Evolutionary conservation across 2,329 filamentous ascomycete genomes (phyloP).

Genomic region (Sarocladium strictum): DNA sequence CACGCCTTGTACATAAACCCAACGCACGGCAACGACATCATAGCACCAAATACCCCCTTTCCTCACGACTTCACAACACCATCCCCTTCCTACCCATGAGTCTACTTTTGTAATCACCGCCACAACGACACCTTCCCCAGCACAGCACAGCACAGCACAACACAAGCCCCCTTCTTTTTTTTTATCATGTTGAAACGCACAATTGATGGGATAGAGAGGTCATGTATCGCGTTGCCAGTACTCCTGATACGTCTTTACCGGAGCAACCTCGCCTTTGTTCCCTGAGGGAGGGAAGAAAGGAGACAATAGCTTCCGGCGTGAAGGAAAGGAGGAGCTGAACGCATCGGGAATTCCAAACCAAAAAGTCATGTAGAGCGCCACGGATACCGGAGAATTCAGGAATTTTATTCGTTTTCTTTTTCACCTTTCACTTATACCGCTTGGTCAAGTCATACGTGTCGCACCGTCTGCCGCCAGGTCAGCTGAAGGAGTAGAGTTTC

Average conservation of each 20-base stretch:
- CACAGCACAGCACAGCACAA: constrained; percentile 1
- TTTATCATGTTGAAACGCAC: constrained; percentile 20
- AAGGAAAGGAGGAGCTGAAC: not conserved
- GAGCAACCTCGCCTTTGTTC: not conserved
- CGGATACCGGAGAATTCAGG: not conserved
- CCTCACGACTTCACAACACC: constrained; percentile 14
- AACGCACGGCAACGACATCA: constrained; percentile 18
- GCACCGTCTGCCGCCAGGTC: too few relatives aligned
- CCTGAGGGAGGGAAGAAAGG: not conserved
- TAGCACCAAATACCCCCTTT: constrained; percentile 28
- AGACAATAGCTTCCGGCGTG: not conserved
- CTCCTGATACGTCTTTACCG: not conserved
- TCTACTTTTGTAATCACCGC: constrained; percentile 22
- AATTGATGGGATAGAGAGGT: constrained; percentile 33
- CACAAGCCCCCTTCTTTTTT: constrained; percentile 19
- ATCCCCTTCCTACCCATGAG: not conserved
- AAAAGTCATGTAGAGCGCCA: constrained; percentile 35
- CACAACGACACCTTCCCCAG: not conserved
- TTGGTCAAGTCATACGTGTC: too few relatives aligned
- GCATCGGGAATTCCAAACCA: constrained; percentile 1
- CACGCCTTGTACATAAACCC: constrained; percentile 2
- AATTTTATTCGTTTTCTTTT: constrained; percentile 10
- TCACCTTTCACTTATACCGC: constrained; percentile 5
- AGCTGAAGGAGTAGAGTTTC: too few relatives aligned
- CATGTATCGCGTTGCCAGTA: constrained; percentile 31